Conservation (phyloP, 441 rosid genomes). For the Jatropha multifida region DNA sequence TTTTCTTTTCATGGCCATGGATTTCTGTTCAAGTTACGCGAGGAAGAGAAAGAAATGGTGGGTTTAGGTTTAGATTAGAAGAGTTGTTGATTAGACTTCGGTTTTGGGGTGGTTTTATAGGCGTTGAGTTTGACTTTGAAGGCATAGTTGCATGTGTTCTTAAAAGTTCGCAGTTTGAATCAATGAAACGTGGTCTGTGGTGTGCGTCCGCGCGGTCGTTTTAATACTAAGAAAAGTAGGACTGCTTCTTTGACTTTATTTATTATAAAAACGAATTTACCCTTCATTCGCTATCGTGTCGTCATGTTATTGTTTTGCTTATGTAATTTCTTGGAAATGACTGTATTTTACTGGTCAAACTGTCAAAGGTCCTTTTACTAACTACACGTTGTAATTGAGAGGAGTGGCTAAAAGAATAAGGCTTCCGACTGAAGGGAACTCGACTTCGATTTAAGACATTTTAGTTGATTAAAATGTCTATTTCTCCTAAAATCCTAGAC, state of each 20-base stretch:
- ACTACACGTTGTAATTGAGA: too few relatives aligned
- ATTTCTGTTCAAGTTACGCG: background rate
- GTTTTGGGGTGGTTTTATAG: slow-evolving; percentile 16
- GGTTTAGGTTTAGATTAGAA: slow-evolving; percentile 9
- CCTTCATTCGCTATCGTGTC: background rate
- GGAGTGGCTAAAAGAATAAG: too few relatives aligned
- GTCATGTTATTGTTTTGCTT: too few relatives aligned
- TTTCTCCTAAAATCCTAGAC: too few relatives aligned
- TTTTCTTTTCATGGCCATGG: slow-evolving; percentile 39
- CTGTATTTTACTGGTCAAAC: too few relatives aligned
- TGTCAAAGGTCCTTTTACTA: too few relatives aligned
- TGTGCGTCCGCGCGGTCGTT: background rate
- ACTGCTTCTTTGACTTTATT: background rate
- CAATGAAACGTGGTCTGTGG: background rate
- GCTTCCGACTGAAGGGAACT: too few relatives aligned
- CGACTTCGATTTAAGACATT: too few relatives aligned
- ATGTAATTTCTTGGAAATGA: too few relatives aligned
- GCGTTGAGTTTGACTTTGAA: background rate
- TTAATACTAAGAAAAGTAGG: background rate
- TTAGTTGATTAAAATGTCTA: too few relatives aligned
- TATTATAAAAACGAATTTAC: background rate
- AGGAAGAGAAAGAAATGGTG: background rate
- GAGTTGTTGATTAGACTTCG: background rate
- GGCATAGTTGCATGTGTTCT: background rate
- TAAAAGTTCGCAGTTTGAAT: background rate